phyloP scores from a whole-genome alignment of 352 stramenopile genomes.

The Blastocystis sp. region DNA sequence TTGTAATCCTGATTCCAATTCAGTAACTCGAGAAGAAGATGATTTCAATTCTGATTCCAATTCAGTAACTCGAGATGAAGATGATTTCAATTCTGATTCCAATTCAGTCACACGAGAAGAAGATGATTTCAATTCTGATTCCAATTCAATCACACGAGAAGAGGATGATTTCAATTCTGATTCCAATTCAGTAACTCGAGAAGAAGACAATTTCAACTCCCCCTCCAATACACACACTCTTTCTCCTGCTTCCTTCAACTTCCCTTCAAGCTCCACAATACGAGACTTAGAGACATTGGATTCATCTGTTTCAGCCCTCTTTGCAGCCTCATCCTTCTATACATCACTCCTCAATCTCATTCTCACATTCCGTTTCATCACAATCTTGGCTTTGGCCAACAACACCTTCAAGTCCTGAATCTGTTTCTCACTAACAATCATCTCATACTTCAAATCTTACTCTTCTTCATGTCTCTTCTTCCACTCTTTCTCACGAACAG shows the following conservation, averaged over 20 bases:
- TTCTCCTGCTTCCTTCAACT: background rate
- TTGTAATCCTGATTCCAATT: background rate
- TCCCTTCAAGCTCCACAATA: background rate
- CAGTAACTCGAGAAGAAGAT: background rate
- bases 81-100: background rate
- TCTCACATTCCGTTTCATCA: conserved; percentile 25
- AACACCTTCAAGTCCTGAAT: conserved; percentile 33
- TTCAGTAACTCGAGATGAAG: background rate
- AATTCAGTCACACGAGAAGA: background rate
- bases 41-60: background rate
- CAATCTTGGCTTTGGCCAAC: background rate
- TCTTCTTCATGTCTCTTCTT: background rate
- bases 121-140: background rate
- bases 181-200: background rate
- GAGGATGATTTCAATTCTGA: background rate
- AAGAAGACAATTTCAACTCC: background rate
- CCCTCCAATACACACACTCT: background rate
- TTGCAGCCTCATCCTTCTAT: conserved; percentile 10
- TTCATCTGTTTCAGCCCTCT: background rate
- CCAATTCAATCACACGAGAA: background rate
- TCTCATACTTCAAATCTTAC: background rate
- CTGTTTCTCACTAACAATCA: background rate
- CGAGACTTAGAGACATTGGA: background rate
- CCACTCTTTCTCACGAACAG: background rate
- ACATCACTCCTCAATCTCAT: background rate